Base-by-base conservation (phyloP, 148 eudicot species). In the Fagopyrum tataricum region DNA sequence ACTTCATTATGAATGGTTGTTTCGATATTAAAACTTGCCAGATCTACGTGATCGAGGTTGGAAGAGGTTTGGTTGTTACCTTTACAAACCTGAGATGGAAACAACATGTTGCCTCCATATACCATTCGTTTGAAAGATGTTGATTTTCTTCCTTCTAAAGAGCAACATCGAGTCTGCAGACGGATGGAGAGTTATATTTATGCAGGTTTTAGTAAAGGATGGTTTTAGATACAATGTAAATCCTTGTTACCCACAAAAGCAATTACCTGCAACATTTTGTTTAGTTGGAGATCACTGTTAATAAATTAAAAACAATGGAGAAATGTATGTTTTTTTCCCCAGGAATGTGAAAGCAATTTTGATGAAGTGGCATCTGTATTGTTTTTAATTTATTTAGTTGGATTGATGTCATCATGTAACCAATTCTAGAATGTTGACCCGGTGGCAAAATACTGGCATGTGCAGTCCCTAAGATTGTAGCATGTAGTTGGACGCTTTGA, bases 31-130 rank as follows among this genome's bases (percentile, higher is more conserved):
- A 56, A 56, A 8, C 10, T 39, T 44, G 43, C 48, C 84, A 95
- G 99, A 88, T 78, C 97, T 95, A 79, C 90, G 92, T 73, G 99
- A 95, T 85, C 88, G 87, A 84, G 99, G 99, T 75, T 95, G 99
- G 97, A 82, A 97, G 84, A 91, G 99, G 86, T 91, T 97, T 73
- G 99, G 99, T 21, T 88, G 89, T 83, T 92, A 71, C 83, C 84
- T 95, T 49, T 95, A 95, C 92, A 87, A 88, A 82, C 96, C 94
- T 76, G 96, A 91, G 82, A 91, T 95, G 99, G 96, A 91, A 72
- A 86, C 81, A 17, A 91, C 97, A 23, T 95, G 99, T 84, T 95
- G 99, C 79, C 99, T 72, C 73, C 89, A 37, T 95, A 95, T 84
- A 95, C 99, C 44, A 91, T 95, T 48, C 94, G 99, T 49, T 79